Percentiles rank a stretch among this genome's conserved stretches.
These are phyloP conservation scores for Termitomyces sp. DNA, from an alignment of 768 basidiomycete genomes.

Conservation along the genomic window DNA sequence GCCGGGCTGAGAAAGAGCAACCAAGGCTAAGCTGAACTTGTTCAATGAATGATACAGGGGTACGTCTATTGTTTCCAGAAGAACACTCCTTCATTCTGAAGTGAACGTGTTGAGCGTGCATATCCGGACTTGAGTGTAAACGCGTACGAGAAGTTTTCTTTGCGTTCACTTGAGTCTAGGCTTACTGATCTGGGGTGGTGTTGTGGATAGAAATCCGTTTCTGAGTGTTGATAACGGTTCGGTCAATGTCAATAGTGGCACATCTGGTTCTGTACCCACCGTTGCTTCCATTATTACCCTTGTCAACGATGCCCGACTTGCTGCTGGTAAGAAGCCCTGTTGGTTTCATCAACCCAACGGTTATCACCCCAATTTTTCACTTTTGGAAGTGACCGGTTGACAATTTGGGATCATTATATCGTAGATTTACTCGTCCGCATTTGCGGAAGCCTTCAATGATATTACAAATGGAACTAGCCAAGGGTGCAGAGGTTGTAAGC, in stretches of 20 bases:
- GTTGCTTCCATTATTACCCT: slow-evolving; percentile 31
- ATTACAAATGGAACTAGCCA: slow-evolving; percentile 37
- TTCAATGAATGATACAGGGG: slow-evolving; percentile 28
- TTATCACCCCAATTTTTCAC: slow-evolving; percentile 13
- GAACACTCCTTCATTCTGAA: not conserved
- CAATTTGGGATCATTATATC: not conserved
- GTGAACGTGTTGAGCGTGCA: slow-evolving; percentile 14
- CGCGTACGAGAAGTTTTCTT: slow-evolving; percentile 23
- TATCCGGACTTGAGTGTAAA: slow-evolving; percentile 33
- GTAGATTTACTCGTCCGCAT: slow-evolving; percentile 24
- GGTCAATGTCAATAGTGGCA: slow-evolving; percentile 21
- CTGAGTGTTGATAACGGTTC: slow-evolving; percentile 20
- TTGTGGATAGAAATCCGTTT: slow-evolving; percentile 6
- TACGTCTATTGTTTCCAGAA: slow-evolving; percentile 6
- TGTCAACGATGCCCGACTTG: slow-evolving; percentile 31
- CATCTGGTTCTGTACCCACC: slow-evolving; percentile 26
- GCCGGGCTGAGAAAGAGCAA: slow-evolving; percentile 25
- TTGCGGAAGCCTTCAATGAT: slow-evolving; percentile 32
- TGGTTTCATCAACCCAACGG: slow-evolving; percentile 40
- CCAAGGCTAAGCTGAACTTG: slow-evolving; percentile 15
- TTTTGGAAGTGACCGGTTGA: not conserved
- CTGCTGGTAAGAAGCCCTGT: slow-evolving; percentile 29
- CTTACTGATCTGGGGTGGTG: not conserved
- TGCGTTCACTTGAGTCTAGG: slow-evolving; percentile 4
- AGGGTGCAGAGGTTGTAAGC: slow-evolving; percentile 38